Evolutionary conservation across 768 basidiomycete genomes (phyloP), one percentile per base, ranked within the genome.

Genomic region (Dioszegia aurantiaca): DNA sequence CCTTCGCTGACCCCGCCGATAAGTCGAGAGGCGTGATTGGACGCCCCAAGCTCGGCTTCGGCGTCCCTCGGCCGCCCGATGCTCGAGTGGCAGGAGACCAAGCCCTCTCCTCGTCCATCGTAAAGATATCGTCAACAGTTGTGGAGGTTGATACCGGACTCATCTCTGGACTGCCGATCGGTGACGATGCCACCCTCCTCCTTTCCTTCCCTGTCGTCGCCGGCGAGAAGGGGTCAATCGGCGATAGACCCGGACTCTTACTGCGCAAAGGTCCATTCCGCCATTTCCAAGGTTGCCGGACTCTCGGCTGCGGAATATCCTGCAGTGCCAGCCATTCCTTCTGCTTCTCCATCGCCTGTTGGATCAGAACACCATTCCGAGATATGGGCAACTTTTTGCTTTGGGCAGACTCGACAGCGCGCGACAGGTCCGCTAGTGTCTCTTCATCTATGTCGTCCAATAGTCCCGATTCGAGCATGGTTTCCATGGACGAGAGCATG

Each of bases 401-500:
- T 73, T 99, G 95, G 42, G 82, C 80, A 10, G 69, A 59, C 17
- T 80, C 79, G 1, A 86, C 79, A 60, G 83, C 86, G 1, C 75
- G 68, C 2, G 86, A 80, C 6, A 99, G 82, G 62, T 86, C 83
- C 49, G 83, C 82, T 62, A 94, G 77, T 21, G 90, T 81, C 31
- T 82, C 80, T 17, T 79, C 70, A 1, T 85, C 80, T 36, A 94
- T 81, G 51, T 87, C 86, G 57, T 92, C 88, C 23, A 99, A 82
- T 67, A 93, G 82, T 17, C 83, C 82, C 31, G 80, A 81, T 70
- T 97, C 91, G 19, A 99, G 82, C 48, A 95, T 81, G 0, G 85
- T 84, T 75, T 99, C 95, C 79, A 94, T 80, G 69, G 90, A 93
- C 57, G 84, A 83, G 1, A 83, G 78, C 67, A 95, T 86, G 75